phyloP scores from a whole-genome alignment of 164 flowering plant genomes.

The Kingdonia uniflora region DNA sequence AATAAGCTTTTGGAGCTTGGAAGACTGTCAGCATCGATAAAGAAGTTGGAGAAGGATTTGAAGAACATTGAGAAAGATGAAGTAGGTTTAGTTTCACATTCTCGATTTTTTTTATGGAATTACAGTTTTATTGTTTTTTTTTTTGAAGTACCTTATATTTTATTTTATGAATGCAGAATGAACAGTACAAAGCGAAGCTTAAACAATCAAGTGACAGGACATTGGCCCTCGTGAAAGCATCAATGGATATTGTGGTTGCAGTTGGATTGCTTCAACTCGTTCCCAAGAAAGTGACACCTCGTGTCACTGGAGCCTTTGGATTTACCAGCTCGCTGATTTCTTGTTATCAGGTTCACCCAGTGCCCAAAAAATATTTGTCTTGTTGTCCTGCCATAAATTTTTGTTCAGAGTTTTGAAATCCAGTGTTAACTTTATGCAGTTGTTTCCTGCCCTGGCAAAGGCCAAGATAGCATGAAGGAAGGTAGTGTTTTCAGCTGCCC shows the following conservation, averaged over 20 bases:
- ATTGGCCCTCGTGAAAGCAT: constrained; percentile 67
- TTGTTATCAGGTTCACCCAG: constrained; percentile 75
- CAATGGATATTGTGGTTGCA: constrained; percentile 79
- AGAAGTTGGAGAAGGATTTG: constrained; percentile 73
- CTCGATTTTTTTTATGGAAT: neutral
- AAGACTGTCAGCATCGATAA: constrained; percentile 79
- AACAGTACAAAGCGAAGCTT: constrained; percentile 51
- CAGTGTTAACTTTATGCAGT: constrained; percentile 26
- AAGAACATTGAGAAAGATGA: constrained; percentile 45
- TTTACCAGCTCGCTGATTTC: constrained; percentile 83
- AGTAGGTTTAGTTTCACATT: constrained; percentile 23
- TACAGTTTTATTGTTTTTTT: neutral
- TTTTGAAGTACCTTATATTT: neutral
- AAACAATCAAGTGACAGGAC: constrained; percentile 76
- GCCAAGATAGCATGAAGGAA: constrained; percentile 40
- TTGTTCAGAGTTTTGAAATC: neutral
- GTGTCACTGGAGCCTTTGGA: constrained; percentile 93
- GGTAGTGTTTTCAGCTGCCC: constrained; percentile 1
- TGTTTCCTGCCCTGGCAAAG: constrained; percentile 68
- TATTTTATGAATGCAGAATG: constrained; percentile 46
- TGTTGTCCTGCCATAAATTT: neutral
- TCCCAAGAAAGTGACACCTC: constrained; percentile 88
- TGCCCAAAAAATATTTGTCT: neutral
- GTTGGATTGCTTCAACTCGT: constrained; percentile 91
- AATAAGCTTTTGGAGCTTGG: constrained; percentile 81